Evolutionary conservation across 1,284 basidiomycete genomes (phyloP), one percentile per base, ranked within the genome.

Genomic region (Ceratobasidium sp.): DNA sequence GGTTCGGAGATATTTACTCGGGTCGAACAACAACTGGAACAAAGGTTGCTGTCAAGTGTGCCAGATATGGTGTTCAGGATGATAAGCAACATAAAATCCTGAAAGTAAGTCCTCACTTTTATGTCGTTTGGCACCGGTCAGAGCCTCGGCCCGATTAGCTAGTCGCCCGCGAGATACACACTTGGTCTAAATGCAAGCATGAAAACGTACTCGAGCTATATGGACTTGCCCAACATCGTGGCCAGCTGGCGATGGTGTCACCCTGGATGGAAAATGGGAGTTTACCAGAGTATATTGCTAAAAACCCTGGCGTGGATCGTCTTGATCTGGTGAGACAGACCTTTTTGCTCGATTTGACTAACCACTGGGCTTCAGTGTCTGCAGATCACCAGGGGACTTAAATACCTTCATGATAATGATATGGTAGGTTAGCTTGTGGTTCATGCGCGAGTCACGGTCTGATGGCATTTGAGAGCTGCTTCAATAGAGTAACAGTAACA

Each of bases 131-230:
- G n/a, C n/a, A n/a, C n/a, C 2, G 15, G 46, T 49, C 3, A 3
- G 2, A n/a, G 15, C 3, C 46, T 17, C 46, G 11, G 15, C 5
- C 19, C 5, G 19, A 54, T n/a, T 57, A 57, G 56, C 6, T 34
- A 9, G n/a, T 62, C n/a, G 59, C 59, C 7, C 66, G 66, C 3
- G 71, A 74, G 43, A 29, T 74, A 13, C 43, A 74, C 43, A n/a
- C 51, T 11, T 74, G 59, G 71, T 74, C 71, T 8, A 74, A 65
- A n/a, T 64, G 59, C 34, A 43, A 34, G 1, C 71, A 74, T 25
- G 25, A 44, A 2, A 52, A 65, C n/a, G 59, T 74, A 4, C 22
- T 74, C 1, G 59, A 17, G 1, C 19, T 74, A 8, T 6, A 37
- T 32, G 61, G 71, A 15, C 22, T 74, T 15, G 46, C 46, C 1